Conservation (phyloP, 345 rosid species). For the Rhodamnia argentea region DNA sequence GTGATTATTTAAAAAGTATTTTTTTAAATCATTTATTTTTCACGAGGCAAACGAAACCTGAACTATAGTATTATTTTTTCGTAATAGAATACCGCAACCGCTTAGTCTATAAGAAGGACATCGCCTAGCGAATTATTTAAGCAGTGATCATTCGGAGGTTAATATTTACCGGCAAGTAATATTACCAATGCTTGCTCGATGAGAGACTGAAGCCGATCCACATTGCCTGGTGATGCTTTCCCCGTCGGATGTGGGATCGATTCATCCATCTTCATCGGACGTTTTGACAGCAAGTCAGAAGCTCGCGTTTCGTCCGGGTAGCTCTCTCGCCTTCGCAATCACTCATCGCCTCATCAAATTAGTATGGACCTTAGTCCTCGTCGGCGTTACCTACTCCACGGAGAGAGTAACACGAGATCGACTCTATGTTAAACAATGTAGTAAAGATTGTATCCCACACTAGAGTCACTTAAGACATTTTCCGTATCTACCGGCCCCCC, state of each 20-base stretch:
- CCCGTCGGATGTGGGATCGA: neutral
- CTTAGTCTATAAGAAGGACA: neutral
- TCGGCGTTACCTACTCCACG: neutral
- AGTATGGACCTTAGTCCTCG: neutral
- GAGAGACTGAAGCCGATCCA: too few relatives aligned
- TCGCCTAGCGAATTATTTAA: neutral
- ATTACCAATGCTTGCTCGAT: neutral
- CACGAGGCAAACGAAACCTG: accelerated
- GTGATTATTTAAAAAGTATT: neutral
- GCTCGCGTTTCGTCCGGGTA: neutral
- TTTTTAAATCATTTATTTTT: neutral
- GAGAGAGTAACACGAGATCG: neutral
- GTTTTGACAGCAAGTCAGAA: neutral
- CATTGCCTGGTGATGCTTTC: neutral
- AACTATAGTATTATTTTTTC: too few relatives aligned
- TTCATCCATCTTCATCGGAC: neutral
- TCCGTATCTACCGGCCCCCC: neutral
- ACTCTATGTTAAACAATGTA: neutral
- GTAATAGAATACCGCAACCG: neutral
- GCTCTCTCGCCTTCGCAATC: neutral
- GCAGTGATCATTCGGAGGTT: neutral
- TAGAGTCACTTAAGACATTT: accelerated
- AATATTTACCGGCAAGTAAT: neutral
- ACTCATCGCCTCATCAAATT: neutral
- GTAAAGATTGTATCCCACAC: neutral